Conservation (phyloP, 2,329 filamentous ascomycete genomes). For the Epichloe gansuensis region DNA sequence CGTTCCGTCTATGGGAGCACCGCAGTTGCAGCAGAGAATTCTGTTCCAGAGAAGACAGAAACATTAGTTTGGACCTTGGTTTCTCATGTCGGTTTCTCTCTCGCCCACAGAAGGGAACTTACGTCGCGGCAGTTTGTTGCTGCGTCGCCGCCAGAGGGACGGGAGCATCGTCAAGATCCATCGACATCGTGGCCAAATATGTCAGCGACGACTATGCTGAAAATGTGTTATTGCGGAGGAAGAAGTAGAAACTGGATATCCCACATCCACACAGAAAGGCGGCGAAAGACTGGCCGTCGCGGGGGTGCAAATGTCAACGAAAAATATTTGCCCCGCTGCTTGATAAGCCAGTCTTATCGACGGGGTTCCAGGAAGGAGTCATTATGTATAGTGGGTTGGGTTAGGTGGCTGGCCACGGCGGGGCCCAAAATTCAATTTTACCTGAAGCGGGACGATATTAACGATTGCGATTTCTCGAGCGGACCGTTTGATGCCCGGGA, state of each 20-base stretch:
- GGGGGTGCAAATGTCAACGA: conserved; percentile 5
- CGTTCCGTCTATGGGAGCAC: conserved; percentile 88
- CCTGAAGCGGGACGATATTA: not conserved
- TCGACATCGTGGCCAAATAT: conserved; percentile 22
- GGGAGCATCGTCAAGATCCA: conserved; percentile 32
- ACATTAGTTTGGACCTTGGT: not conserved
- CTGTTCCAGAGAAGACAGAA: conserved; percentile 10
- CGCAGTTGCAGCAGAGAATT: conserved; percentile 96
- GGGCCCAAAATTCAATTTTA: not conserved
- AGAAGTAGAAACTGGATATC: not conserved
- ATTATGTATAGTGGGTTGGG: too few species aligned
- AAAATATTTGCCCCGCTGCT: conserved; percentile 26
- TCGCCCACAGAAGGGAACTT: conserved; percentile 11
- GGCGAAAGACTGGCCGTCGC: conserved; percentile 1
- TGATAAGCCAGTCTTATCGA: conserved; percentile 25
- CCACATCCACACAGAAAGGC: not conserved
- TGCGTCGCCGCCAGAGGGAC: conserved; percentile 22
- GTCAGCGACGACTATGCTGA: conserved; percentile 5
- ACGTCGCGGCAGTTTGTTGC: conserved; percentile 27
- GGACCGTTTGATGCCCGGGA: too few species aligned
- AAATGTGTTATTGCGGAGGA: conserved; percentile 6
- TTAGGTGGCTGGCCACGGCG: not conserved
- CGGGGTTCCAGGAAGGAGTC: not conserved
- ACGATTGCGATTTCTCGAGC: too few species aligned
- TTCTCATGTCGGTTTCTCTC: not conserved